Percentiles rank a stretch among this genome's conserved stretches.
phyloP scores from a whole-genome alignment of 805 yeast species.

The Cyberlindnera xishuangbannaensis region DNA sequence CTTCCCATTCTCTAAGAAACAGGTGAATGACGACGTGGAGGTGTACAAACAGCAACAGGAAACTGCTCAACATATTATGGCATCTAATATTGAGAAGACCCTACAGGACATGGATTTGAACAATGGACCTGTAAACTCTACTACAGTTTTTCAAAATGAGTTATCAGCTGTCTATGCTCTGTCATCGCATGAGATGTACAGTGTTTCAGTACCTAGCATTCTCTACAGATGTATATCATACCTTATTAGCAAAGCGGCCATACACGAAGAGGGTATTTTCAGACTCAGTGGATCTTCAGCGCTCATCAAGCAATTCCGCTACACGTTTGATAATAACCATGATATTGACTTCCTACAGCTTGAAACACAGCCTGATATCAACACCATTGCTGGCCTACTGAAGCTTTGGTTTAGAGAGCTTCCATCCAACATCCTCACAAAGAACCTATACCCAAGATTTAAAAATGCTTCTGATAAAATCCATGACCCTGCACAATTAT shows the following conservation, averaged over 20 bases:
- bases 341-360: conserved; percentile 60
- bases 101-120: conserved; percentile 27
- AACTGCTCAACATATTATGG: conserved; percentile 2
- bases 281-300: conserved; percentile 85
- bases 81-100: conserved; percentile 24
- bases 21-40: conserved; percentile 9
- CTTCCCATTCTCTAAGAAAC: conserved; percentile 47
- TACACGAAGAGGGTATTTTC: conserved; percentile 87
- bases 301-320: conserved; percentile 62
- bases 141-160: conserved; percentile 60
- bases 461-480: conserved; percentile 30
- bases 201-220: conserved; percentile 59
- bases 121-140: conserved; percentile 20
- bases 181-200: conserved; percentile 42
- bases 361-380: conserved; percentile 52
- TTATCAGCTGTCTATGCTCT: conserved; percentile 44
- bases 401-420: conserved; percentile 78
- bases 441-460: conserved; percentile 37
- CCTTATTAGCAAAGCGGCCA: conserved; percentile 58
- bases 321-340: conserved; percentile 55
- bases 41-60: conserved; percentile 6
- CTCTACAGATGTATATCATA: conserved; percentile 70
- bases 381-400: conserved; percentile 80
- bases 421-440: conserved; percentile 64
- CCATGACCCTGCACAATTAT: conserved; percentile 25